Base-by-base conservation (phyloP, 2,329 filamentous ascomycete species). In the Talaromyces marneffei region DNA sequence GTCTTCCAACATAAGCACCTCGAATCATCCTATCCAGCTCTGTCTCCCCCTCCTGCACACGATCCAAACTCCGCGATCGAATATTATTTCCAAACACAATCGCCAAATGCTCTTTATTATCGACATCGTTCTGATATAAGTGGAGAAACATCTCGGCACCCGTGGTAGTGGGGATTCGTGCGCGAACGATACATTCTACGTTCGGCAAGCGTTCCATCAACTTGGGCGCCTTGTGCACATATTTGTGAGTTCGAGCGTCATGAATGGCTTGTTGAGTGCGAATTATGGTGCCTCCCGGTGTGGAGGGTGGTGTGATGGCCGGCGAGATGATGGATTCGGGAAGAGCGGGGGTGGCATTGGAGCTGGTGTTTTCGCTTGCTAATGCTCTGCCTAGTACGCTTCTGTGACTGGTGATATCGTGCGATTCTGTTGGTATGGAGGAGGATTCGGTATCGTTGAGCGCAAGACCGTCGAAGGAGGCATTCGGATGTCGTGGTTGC, bases 71-170 rank as follows among this genome's bases (percentile, higher is more conserved):
- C 74, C 79, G 86, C 85, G 73, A 85, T 53, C 94, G 84, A 66
- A 97, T 97, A 53, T 87, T 82, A 62, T 88, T 87, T 2, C 94
- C 94, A 75, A 99, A 99, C 0, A 99, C 94, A 71, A 99, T 97
- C 18, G 94, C 94, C 57, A 99, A 79, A 73, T 99, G 94, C 72
- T 99, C 94, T 76, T 99, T 99, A 66, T 88, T 90, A 75, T 99
- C 94, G 6, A 91, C 86, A 68, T 90, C 90, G 76, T 99, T 99
- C 65, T 87, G 87, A 78, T 99, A 99, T 0, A 97, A 81, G 72
- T 99, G 93, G 57, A 99, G 78, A 76, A 95, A 99, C 92, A 99
- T 97, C 75, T 99, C 92, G 10, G 92, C 90, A 3, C 93, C 93
- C 0, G 84, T 86, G 2, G 91, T 93, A 0, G 93, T 97, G 0